Conservation (phyloP, 1,284 basidiomycete genomes). For the Abortiporus biennis region DNA sequence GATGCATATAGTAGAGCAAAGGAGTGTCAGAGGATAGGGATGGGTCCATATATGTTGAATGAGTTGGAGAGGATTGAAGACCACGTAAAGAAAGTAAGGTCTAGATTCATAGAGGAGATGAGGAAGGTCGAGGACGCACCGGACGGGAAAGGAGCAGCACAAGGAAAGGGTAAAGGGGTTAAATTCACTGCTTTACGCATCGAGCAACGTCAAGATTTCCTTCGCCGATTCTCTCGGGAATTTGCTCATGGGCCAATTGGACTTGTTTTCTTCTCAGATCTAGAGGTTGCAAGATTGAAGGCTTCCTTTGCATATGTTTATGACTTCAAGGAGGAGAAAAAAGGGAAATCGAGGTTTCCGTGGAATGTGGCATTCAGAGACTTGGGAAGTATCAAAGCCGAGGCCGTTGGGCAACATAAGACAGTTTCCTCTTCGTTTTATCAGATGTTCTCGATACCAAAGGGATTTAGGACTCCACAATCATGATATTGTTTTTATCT, state of each 20-base stretch:
- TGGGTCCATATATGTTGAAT: constrained; percentile 2
- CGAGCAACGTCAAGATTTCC: constrained; percentile 38
- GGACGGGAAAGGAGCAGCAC: neutral
- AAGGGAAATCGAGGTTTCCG: constrained; percentile 37
- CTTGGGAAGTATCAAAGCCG: constrained; percentile 43
- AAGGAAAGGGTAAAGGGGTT: constrained; percentile 8
- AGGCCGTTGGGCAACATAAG: constrained; percentile 14
- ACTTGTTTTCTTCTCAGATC: constrained; percentile 24
- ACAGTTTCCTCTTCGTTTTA: constrained; percentile 11
- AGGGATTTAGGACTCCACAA: no score
- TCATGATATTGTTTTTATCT: no score
- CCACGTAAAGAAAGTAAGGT: constrained; percentile 26
- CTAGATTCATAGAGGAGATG: constrained; percentile 12
- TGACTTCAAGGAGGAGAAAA: constrained; percentile 9
- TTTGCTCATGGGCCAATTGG: constrained; percentile 29
- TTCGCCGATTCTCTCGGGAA: constrained; percentile 34
- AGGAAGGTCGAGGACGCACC: neutral
- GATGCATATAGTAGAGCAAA: constrained; percentile 23
- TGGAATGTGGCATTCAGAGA: constrained; percentile 48
- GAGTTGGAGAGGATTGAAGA: constrained; percentile 23
- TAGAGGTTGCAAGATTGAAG: constrained; percentile 25
- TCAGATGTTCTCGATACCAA: neutral
- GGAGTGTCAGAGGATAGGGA: constrained; percentile 5
- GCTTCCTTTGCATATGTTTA: constrained; percentile 47
- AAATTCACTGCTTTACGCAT: constrained; percentile 37